Evolutionary conservation across 202 grass and related monocot genomes (phyloP).

Genomic region (Zoysia matrella): DNA sequence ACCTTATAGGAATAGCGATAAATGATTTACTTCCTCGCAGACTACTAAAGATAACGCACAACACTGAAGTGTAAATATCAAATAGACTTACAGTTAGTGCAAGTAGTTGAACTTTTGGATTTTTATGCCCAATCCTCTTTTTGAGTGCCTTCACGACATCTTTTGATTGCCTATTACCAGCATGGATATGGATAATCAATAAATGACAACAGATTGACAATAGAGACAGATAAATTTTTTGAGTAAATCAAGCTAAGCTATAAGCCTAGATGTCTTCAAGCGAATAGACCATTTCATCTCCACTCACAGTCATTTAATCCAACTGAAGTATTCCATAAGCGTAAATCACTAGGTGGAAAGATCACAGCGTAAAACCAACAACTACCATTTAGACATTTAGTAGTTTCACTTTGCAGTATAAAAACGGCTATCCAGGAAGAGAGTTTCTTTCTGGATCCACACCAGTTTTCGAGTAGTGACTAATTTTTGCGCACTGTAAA

Average conservation of each 20-base stretch:
- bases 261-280: background rate
- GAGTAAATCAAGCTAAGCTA: slow-evolving; percentile 1
- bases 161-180: slow-evolving; percentile 74
- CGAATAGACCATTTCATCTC: background rate
- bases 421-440: background rate
- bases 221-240: background rate
- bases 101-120: slow-evolving; percentile 88
- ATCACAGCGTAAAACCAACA: background rate
- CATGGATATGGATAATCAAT: slow-evolving; percentile 32
- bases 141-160: slow-evolving; percentile 80
- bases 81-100: slow-evolving; percentile 72
- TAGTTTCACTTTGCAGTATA: background rate
- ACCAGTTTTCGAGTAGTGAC: background rate
- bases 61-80: slow-evolving; percentile 16
- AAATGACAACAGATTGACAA: background rate
- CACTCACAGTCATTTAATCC: background rate
- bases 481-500: background rate
- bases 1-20: background rate
- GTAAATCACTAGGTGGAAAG: slow-evolving; percentile 2
- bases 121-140: slow-evolving; percentile 85
- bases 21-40: background rate
- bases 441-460: background rate
- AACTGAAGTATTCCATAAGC: slow-evolving; percentile 6
- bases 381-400: background rate
- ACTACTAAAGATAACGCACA: slow-evolving; percentile 9